Percentiles rank a stretch among this genome's conserved stretches.
Conservation (phyloP, 2,329 filamentous ascomycete genomes). For the Neurospora sp. region DNA sequence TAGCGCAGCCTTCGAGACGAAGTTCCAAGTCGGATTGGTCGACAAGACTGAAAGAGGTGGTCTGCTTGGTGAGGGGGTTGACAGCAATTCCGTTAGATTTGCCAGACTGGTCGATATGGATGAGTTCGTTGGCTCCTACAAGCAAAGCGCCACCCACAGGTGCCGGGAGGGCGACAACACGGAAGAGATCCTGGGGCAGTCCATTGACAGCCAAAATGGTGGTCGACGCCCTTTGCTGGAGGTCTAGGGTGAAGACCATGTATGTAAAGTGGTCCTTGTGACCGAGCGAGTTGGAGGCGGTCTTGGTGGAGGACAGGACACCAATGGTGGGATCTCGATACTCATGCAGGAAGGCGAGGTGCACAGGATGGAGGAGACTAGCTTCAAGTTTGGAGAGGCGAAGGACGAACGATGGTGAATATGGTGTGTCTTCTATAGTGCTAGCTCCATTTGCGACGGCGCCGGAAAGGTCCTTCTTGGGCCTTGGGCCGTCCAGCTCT, state of each 20-base stretch:
- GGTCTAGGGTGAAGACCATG: constrained; percentile 88
- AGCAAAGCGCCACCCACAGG: constrained; percentile 85
- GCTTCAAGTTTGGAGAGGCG: constrained; percentile 83
- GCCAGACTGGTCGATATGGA: constrained; percentile 92
- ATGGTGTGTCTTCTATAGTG: constrained; percentile 57
- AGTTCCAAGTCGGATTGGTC: constrained; percentile 78
- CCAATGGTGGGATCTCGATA: constrained; percentile 97
- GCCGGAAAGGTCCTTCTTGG: constrained; percentile 35
- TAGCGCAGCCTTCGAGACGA: constrained; percentile 67
- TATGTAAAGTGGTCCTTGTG: constrained; percentile 81
- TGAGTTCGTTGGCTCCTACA: constrained; percentile 78
- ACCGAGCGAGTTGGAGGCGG: constrained; percentile 67
- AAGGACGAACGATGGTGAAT: constrained; percentile 86
- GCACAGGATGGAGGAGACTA: constrained; percentile 75
- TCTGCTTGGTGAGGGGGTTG: constrained; percentile 77
- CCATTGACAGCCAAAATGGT: constrained; percentile 78
- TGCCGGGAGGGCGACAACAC: constrained; percentile 69
- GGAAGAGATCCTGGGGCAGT: constrained; percentile 78
- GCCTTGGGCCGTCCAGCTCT: constrained; percentile 61
- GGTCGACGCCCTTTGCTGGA: constrained; percentile 88
- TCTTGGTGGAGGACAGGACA: constrained; percentile 69
- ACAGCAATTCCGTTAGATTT: constrained; percentile 88
- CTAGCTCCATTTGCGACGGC: constrained; percentile 34
- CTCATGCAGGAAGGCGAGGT: constrained; percentile 88
- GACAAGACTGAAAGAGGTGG: constrained; percentile 71